Percentiles rank a stretch among this genome's conserved stretches.
These are phyloP conservation scores for Corymbia calophylla DNA, from an alignment of 441 rosid species.

Conservation along the genomic window DNA sequence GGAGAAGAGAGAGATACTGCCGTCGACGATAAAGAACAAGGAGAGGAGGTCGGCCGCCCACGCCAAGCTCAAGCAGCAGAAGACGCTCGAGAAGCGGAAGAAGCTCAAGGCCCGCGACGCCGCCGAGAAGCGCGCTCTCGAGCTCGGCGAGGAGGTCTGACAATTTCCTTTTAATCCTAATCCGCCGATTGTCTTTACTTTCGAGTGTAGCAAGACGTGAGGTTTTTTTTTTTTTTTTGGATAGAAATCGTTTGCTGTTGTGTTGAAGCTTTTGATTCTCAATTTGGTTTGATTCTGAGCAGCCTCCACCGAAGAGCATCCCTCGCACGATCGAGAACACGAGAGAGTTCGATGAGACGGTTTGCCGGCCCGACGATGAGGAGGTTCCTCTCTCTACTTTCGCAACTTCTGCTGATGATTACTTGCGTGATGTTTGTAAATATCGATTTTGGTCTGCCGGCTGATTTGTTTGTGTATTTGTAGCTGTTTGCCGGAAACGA, in stretches of 20 bases:
- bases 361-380: slow-evolving; percentile 85
- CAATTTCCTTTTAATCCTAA: not conserved
- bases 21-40: slow-evolving; percentile 90
- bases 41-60: slow-evolving; percentile 75
- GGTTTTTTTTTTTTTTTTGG: not conserved
- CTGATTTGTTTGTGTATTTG: not conserved
- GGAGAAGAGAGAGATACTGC: slow-evolving; percentile 45
- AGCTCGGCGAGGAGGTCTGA: slow-evolving; percentile 88
- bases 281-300: slow-evolving; percentile 1
- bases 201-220: not conserved
- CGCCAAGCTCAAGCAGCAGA: slow-evolving; percentile 69
- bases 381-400: slow-evolving; percentile 37
- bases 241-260: not conserved
- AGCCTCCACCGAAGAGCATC: slow-evolving; percentile 62
- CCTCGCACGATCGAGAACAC: slow-evolving; percentile 91
- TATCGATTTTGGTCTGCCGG: not conserved
- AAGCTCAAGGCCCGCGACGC: slow-evolving; percentile 73
- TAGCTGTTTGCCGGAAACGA: slow-evolving; percentile 82
- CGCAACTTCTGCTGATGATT: not conserved
- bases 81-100: slow-evolving; percentile 84
- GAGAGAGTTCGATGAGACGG: slow-evolving; percentile 77
- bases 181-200: not conserved
- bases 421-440: not conserved
- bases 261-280: not conserved
- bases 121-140: slow-evolving; percentile 65